A percentile compares a stretch with the other conserved stretches of the same genome.
phyloP scores from a whole-genome alignment of 371 early-diverging fungal species.

The Mortierella sp. region DNA sequence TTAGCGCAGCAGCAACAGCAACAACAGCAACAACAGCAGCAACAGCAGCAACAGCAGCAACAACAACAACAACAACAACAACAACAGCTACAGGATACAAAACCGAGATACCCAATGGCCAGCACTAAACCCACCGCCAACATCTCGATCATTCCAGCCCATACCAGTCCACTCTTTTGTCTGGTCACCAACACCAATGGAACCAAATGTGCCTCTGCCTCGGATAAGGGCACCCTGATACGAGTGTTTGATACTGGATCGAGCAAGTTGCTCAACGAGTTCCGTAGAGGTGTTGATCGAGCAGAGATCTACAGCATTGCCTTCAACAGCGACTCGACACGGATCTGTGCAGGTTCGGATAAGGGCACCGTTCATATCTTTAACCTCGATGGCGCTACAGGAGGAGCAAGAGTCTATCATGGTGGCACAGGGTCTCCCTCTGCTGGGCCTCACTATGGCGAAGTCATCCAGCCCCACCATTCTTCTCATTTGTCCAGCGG shows the following conservation, averaged over 20 bases:
- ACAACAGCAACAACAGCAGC: background rate
- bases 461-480: slow-evolving; percentile 59
- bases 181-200: slow-evolving; percentile 86
- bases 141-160: slow-evolving; percentile 89
- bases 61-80: background rate
- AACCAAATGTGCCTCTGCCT: slow-evolving; percentile 84
- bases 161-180: slow-evolving; percentile 81
- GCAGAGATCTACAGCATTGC: slow-evolving; percentile 93
- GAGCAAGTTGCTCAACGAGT: slow-evolving; percentile 85
- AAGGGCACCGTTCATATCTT: slow-evolving; percentile 97
- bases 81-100: background rate
- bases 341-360: slow-evolving; percentile 90
- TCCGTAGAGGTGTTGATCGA: slow-evolving; percentile 91
- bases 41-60: background rate
- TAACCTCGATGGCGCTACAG: slow-evolving; percentile 74
- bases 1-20: background rate
- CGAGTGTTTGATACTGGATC: slow-evolving; percentile 89
- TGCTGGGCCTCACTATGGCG: slow-evolving; percentile 70
- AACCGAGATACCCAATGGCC: slow-evolving; percentile 56
- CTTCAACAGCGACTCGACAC: slow-evolving; percentile 84
- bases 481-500: slow-evolving; percentile 45
- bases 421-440: slow-evolving; percentile 34
- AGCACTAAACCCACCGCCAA: slow-evolving; percentile 68
- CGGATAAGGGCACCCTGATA: slow-evolving; percentile 93
- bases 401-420: slow-evolving; percentile 45